A percentile compares a stretch with the other conserved stretches of the same genome.
phyloP scores from a whole-genome alignment of 1,139 yeast species.

The Geotrichum fermentans region DNA sequence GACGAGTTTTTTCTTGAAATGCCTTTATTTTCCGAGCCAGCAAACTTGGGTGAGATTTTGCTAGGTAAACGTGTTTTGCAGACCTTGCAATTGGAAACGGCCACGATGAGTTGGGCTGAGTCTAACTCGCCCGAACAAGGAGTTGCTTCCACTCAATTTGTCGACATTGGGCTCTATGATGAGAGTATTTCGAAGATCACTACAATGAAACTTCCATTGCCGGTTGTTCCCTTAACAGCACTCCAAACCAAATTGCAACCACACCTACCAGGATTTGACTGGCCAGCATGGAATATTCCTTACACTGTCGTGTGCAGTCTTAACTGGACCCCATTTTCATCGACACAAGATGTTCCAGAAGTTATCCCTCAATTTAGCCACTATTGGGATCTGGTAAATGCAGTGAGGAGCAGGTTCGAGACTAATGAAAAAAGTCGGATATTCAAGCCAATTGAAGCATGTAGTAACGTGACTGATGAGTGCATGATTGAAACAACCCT shows the following conservation, averaged over 20 bases:
- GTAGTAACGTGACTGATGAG: background rate
- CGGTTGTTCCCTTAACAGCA: conserved; percentile 1
- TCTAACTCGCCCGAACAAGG: background rate
- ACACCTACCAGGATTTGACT: conserved; percentile 9
- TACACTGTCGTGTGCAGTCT: conserved; percentile 10
- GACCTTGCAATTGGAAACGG: background rate
- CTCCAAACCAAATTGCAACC: background rate
- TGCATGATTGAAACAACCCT: background rate
- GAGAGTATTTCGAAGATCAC: conserved; percentile 11
- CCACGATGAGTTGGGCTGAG: background rate
- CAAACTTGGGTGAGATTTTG: background rate
- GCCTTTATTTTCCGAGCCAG: conserved; percentile 5
- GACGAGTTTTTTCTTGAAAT: too few relatives aligned
- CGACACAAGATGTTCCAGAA: background rate
- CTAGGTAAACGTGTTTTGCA: background rate
- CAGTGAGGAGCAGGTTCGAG: background rate
- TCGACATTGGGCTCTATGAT: conserved; percentile 1
- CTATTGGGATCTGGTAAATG: background rate
- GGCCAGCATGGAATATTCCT: conserved; percentile 17
- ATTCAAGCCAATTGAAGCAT: conserved; percentile 4
- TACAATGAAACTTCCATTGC: conserved; percentile 15
- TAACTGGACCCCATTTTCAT: conserved; percentile 20
- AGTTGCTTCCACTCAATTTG: background rate
- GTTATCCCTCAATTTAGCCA: background rate
- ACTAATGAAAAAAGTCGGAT: background rate